A percentile compares a stretch with the other conserved stretches of the same genome.
Evolutionary conservation across 768 basidiomycete species (phyloP).

Genomic region (Pulveroboletus ravenelii): DNA sequence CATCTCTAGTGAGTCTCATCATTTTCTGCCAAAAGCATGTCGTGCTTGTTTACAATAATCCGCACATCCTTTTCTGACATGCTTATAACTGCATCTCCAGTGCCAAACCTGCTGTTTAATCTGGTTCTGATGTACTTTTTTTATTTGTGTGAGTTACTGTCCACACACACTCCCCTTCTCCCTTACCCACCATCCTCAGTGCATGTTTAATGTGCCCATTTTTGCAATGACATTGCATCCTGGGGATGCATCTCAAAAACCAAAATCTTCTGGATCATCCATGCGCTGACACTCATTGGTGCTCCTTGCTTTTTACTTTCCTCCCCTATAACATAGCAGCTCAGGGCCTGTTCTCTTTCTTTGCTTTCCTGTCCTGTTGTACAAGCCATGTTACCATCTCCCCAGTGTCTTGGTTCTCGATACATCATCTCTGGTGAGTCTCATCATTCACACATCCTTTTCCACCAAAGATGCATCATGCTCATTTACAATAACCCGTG

Average conservation of each 20-base stretch:
- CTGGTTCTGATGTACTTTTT: too few species aligned
- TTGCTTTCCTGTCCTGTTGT: constrained; percentile 20
- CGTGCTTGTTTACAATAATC: constrained; percentile 31
- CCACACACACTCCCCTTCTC: too few species aligned
- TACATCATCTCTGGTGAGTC: constrained; percentile 33
- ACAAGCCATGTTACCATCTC: constrained; percentile 8
- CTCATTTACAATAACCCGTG: constrained; percentile 28
- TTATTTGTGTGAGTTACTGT: too few species aligned
- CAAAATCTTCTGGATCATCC: too few species aligned
- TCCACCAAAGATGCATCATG: constrained; percentile 28
- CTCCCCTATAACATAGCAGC: constrained; percentile 24
- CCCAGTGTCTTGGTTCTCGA: constrained; percentile 21
- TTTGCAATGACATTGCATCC: too few species aligned
- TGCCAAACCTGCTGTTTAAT: too few species aligned
- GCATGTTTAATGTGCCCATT: too few species aligned
- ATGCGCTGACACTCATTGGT: too few species aligned
- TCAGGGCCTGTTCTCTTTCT: constrained; percentile 18
- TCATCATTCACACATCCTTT: constrained; percentile 28
- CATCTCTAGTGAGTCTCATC: constrained; percentile 28
- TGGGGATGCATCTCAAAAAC: too few species aligned
- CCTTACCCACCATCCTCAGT: too few species aligned
- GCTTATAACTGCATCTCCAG: too few species aligned
- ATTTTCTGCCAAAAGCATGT: constrained; percentile 24
- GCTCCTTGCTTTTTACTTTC: constrained; percentile 30
- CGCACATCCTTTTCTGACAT: too few species aligned